These are phyloP conservation scores for Solanum arcanum DNA, from an alignment of 257 asterid genomes.

Conservation along the genomic window DNA sequence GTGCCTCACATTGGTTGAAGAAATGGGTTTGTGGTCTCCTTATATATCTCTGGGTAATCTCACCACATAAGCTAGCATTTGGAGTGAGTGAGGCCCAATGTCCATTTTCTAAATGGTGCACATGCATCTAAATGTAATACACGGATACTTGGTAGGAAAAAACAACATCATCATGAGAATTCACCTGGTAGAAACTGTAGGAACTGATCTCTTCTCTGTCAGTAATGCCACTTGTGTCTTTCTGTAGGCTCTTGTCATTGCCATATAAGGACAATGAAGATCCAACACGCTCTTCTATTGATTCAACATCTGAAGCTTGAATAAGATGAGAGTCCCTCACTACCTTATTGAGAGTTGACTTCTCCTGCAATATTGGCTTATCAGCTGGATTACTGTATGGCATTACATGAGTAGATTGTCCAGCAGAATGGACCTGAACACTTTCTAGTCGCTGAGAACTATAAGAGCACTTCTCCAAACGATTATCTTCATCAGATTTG, in stretches of 20 bases:
- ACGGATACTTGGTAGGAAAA: not conserved
- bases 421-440: not conserved
- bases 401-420: conserved; percentile 4
- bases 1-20: not conserved
- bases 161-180: not conserved
- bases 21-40: not conserved
- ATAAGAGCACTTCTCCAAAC: not conserved
- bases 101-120: not conserved
- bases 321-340: conserved; percentile 17
- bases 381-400: conserved; percentile 10
- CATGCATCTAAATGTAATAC: not conserved
- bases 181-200: conserved; percentile 87
- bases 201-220: conserved; percentile 39
- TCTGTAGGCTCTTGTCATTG: conserved; percentile 11
- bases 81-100: not conserved
- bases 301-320: conserved; percentile 26
- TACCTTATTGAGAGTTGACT: conserved; percentile 15
- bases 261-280: conserved; percentile 27
- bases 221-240: conserved; percentile 12
- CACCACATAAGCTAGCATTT: not conserved
- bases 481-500: conserved; percentile 9
- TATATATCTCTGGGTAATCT: not conserved
- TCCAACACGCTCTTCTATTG: conserved; percentile 23
- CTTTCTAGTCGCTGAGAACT: conserved; percentile 26
- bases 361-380: conserved; percentile 13